Base-by-base conservation (phyloP, 1,284 basidiomycete genomes). In the Trichosporon asahii region DNA sequence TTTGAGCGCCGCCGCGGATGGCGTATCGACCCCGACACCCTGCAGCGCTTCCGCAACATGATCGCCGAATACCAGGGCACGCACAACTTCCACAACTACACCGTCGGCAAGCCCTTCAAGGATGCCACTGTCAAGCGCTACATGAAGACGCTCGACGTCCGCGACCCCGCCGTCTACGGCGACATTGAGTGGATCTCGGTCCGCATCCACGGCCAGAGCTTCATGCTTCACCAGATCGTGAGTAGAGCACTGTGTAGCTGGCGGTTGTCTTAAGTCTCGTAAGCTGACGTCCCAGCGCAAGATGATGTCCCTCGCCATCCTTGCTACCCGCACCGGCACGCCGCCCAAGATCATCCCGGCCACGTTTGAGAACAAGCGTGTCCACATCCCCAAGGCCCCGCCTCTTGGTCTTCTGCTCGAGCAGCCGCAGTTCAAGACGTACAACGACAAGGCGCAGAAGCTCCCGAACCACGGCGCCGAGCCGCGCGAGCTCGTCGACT, bases 31-130 rank as follows among this genome's bases (percentile, higher is more conserved):
- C 60, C 83, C 2, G 86, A 86, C 14, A 86, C 88, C 29, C 74
- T 95, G 25, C 85, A 87, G 61, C 79, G 82, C 53, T 85, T 95
- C 64, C 85, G 90, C 68, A 84, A 81, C 15, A 82, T 88, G 1
- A 88, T 90, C 8, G 85, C 86, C 70, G 88, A 86, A 76, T 97
- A 90, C 78, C 87, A 91, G 76, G 94, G 92, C 8, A 83, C 83
- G 5, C 85, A 86, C 83, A 98, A 99, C 82, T 99, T 97, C 82
- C 94, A 98, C 84, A 99, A 99, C 82, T 99, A 95, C 78, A 99
- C 97, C 0, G 89, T 98, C 67, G 91, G 90, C 9, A 89, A 92
- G 69, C 91, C 93, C 63, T 94, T 91, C 82, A 85, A 88, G 8
- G 95, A 98, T 81, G 86, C 89, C 15, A 91, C 90, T 71, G 91